A percentile compares a stretch with the other conserved stretches of the same genome.
These are phyloP conservation scores for Linnemannia zychae DNA, from an alignment of 192 early-diverging fungal species.

Conservation along the genomic window DNA sequence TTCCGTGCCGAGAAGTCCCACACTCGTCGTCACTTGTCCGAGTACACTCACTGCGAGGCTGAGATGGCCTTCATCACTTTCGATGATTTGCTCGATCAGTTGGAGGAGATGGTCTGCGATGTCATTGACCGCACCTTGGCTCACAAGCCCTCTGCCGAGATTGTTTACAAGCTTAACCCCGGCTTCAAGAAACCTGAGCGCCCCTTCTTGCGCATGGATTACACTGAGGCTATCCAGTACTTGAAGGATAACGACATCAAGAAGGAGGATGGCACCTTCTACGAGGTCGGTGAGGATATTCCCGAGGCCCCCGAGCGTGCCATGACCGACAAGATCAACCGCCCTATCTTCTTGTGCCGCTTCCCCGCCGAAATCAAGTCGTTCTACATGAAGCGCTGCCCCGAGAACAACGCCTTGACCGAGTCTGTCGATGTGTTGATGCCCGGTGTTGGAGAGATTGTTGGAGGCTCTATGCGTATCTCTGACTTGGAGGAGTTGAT, in stretches of 20 bases:
- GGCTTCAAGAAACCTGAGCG: slow-evolving; percentile 83
- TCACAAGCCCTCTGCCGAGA: slow-evolving; percentile 79
- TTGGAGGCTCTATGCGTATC: slow-evolving; percentile 98
- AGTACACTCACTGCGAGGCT: slow-evolving; percentile 96
- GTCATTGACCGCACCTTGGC: slow-evolving; percentile 84
- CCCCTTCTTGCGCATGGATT: slow-evolving; percentile 97
- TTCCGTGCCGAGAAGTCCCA: slow-evolving; percentile 98
- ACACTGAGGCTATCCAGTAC: slow-evolving; percentile 96
- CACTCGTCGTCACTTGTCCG: slow-evolving; percentile 96
- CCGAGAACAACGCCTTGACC: slow-evolving; percentile 86
- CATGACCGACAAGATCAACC: slow-evolving; percentile 98
- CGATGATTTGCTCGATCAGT: slow-evolving; percentile 85
- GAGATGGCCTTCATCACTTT: slow-evolving; percentile 97
- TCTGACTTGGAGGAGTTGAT: slow-evolving; percentile 85
- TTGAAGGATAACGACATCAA: slow-evolving; percentile 91
- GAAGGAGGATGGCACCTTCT: slow-evolving; percentile 91
- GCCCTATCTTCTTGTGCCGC: slow-evolving; percentile 94
- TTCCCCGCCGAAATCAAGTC: slow-evolving; percentile 99
- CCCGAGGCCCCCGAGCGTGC: slow-evolving; percentile 96
- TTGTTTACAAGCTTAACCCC: slow-evolving; percentile 94
- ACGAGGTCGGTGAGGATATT: slow-evolving; percentile 99
- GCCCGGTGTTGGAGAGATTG: slow-evolving; percentile 98
- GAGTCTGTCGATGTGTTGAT: slow-evolving; percentile 99
- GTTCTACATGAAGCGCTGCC: slow-evolving; percentile 98
- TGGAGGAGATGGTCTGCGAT: slow-evolving; percentile 92